Base-by-base conservation (phyloP, 495 filamentous ascomycete genomes). In the Neurospora sp. region DNA sequence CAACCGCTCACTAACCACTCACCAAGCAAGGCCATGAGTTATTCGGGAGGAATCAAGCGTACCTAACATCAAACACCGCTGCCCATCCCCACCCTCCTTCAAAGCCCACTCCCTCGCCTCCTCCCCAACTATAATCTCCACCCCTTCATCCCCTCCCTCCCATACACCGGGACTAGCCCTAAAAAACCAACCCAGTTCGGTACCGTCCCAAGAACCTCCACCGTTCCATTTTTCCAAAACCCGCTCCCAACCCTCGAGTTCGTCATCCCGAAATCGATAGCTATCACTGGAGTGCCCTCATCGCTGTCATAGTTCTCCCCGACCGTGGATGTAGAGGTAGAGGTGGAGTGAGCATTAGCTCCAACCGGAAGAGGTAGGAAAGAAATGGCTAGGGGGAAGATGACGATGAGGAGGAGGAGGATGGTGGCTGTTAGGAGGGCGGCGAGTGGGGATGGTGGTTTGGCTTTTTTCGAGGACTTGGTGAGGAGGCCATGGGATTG, bases 231-330 rank as follows among this genome's bases (percentile, higher is more conserved):
- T 80, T 94, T 93, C 94, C 98, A 96, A 77, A n/a, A 45, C 15
- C 15, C 39, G 2, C 10, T 10, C 10, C n/a, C 96, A 73, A 98
- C 96, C 85, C 96, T 97, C 66, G 93, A 96, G 85, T 98, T 97
- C 36, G 96, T 99, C 19, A 96, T 98, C 84, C 96, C 95, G 78
- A 99, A 85, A 88, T 99, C 96, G 79, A 99, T 97, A 89, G 95
- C 96, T 78, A 98, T 94, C 75, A 97, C 91, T 75, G 90, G 74
- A 37, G 78, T 39, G 39, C 13, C 39, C 39, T 28, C 24, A 28
- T 19, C 13, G 40, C 1, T 19, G 17, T n/a, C 15, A 19, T 45
- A 8, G 42, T 45, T 28, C 24, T 28, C 24, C 24, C 24, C 24
- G 24, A 28, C 24, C 24, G 24, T 28, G 24, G 24, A 28, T 28